Evolutionary conservation across 257 asterid species (phyloP).

Genomic region (Mitragyna speciosa): DNA sequence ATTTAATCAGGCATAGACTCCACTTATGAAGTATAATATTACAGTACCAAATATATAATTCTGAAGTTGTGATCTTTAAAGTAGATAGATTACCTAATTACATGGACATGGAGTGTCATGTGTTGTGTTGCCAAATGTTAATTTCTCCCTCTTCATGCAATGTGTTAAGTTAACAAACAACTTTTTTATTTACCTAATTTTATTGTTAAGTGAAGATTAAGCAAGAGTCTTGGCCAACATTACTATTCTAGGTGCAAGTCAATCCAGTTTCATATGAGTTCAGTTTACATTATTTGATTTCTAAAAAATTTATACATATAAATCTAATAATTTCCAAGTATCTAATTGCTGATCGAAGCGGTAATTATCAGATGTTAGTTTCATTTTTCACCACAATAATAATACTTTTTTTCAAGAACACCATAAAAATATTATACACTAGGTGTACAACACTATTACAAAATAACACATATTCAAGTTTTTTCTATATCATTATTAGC

Average conservation of each 20-base stretch:
- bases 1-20: not conserved
- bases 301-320: no score
- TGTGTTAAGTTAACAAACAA: not conserved
- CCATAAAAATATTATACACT: not conserved
- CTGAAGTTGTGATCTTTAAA: not conserved
- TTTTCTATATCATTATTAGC: no score
- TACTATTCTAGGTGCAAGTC: no score
- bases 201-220: not conserved
- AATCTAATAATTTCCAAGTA: no score
- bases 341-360: not conserved
- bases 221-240: no score
- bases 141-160: not conserved
- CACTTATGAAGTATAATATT: not conserved
- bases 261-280: no score
- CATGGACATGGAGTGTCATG: not conserved
- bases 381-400: not conserved
- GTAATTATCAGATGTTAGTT: not conserved
- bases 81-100: not conserved
- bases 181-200: not conserved
- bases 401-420: no score
- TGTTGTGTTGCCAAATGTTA: not conserved
- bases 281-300: no score
- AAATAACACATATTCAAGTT: no score
- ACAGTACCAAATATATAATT: not conserved
- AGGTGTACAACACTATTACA: no score